A percentile compares a stretch with the other conserved stretches of the same genome.
These are phyloP conservation scores for Epichloe gansuensis DNA, from an alignment of 2,329 filamentous ascomycete species.

Conservation along the genomic window DNA sequence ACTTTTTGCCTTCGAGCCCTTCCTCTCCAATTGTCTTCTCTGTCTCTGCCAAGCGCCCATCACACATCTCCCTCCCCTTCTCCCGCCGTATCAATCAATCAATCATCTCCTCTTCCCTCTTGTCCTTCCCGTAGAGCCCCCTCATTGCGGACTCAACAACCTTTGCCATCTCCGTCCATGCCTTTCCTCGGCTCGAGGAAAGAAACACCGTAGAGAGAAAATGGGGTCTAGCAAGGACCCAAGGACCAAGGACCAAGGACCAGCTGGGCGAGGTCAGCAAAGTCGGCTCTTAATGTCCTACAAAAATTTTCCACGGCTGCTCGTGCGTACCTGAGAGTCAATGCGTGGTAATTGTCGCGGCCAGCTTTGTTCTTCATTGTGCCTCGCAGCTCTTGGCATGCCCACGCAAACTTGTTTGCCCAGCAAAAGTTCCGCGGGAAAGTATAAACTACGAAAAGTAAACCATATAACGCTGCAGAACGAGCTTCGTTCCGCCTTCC, in stretches of 20 bases:
- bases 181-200: neutral
- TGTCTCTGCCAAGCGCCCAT: neutral
- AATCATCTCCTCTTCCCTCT: too few relatives aligned
- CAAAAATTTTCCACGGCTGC: too few relatives aligned
- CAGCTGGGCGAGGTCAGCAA: neutral
- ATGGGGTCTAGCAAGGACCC: neutral
- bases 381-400: neutral
- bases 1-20: neutral
- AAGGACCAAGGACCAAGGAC: too few relatives aligned
- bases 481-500: neutral
- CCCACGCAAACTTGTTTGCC: neutral
- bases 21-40: neutral
- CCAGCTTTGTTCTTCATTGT: neutral
- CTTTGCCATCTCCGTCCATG: neutral
- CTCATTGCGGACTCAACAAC: neutral
- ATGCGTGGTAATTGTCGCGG: neutral
- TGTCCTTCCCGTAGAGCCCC: neutral
- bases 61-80: neutral
- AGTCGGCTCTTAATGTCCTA: neutral
- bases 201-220: neutral
- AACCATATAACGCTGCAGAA: slow-evolving; percentile 2
- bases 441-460: slow-evolving; percentile 2
- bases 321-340: too few relatives aligned
- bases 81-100: too few relatives aligned
- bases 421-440: neutral